These are phyloP conservation scores for Penicillium goetzii DNA, from an alignment of 495 filamentous ascomycete genomes.

Conservation along the genomic window DNA sequence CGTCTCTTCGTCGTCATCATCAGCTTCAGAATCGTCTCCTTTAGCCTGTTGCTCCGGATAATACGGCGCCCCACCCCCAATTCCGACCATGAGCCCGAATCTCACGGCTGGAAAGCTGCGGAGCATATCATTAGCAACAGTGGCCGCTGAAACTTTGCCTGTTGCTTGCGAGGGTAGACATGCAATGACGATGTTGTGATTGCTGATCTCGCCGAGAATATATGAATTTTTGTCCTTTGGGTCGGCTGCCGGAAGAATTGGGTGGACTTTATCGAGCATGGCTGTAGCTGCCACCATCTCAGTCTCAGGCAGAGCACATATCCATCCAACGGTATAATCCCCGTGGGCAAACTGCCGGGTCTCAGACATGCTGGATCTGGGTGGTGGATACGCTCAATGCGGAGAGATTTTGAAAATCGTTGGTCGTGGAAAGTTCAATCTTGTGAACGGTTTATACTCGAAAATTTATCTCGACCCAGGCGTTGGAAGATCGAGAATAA, in stretches of 20 bases:
- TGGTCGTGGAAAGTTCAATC: neutral
- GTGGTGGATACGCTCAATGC: neutral
- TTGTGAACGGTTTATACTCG: neutral
- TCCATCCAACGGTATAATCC: constrained; percentile 14
- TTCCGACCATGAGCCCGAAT: constrained; percentile 10
- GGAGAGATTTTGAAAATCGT: neutral
- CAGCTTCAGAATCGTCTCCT: neutral
- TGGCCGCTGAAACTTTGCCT: constrained; percentile 5
- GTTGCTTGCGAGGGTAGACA: neutral
- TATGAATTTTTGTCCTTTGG: constrained; percentile 1
- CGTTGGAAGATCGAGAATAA: neutral
- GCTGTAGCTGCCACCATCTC: constrained; percentile 6
- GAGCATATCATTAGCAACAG: neutral
- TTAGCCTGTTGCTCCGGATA: neutral
- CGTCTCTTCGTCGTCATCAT: neutral
- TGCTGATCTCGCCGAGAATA: neutral
- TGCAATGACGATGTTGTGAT: constrained; percentile 11
- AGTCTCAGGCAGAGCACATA: neutral
- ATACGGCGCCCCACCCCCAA: constrained; percentile 7
- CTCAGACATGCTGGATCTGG: neutral
- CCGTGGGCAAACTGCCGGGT: neutral
- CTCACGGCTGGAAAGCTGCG: constrained; percentile 9
- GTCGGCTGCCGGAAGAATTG: neutral
- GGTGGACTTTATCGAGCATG: constrained; percentile 1
- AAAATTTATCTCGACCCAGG: neutral